Evolutionary conservation across 176 grass and related monocot species (phyloP), one percentile per base, ranked within the genome.

Genomic region (Triticum turgidum): DNA sequence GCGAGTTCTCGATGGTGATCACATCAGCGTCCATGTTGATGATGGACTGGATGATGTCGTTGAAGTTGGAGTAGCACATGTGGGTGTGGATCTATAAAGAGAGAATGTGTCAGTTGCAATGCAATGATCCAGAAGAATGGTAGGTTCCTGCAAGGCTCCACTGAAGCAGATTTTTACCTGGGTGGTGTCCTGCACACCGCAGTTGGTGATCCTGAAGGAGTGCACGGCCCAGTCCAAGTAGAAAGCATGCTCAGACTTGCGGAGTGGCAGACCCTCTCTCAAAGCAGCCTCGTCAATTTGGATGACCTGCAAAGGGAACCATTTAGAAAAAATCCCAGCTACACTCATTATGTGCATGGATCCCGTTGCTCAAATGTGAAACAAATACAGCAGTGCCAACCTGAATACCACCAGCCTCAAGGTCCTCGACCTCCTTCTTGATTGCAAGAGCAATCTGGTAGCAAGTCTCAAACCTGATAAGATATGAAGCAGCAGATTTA

Each of bases 1-100:
- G 92, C 0, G 95, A 97, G 87, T 97, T 97, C 95, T 97, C 95
- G 2, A 97, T 97, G 79, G 95, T 97, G 87, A 97, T 97, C 82
- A 97, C 95, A 38, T 97, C 95, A 1, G 95, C 95, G 0, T 97
- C 95, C 95, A 97, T 97, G 85, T 90, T 63, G 3, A 97, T 97
- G 87, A 97, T 97, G 72, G 95, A 97, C 56, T 97, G 91, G 87
- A 97, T 97, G 87, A 97, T 97, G 61, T 97, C 95, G 18, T 97
- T 97, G 87, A 97, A 97, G 87, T 97, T 94, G 17, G 95, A 97
- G 85, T 97, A 97, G 95, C 95, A 97, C 95, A 97, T 97, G 87
- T 97, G 95, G 73, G 95, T 97, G 92, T 97, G 95, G 82, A 97
- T 97, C 95, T 97, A 82, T 69, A 24, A n/a, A 33, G 18, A 33